phyloP scores from a whole-genome alignment of 441 rosid species.

The Brassica balearica region DNA sequence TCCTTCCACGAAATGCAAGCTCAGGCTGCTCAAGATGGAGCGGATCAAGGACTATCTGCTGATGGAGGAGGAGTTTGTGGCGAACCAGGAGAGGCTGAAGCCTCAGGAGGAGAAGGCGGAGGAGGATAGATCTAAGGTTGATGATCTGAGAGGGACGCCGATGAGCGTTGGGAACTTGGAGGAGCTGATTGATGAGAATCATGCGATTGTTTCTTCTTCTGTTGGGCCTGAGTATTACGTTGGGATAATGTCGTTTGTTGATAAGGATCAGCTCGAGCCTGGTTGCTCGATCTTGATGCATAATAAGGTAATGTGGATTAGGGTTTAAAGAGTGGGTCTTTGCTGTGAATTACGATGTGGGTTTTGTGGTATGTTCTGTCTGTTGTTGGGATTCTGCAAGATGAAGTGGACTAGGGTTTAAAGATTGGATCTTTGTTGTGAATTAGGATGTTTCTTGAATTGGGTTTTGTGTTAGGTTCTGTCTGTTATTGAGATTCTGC shows the following conservation, averaged over 20 bases:
- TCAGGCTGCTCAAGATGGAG: conserved; percentile 79
- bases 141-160: conserved; percentile 92
- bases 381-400: not conserved
- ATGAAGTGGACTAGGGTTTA: not conserved
- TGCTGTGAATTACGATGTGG: not conserved
- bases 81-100: conserved; percentile 85
- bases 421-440: not conserved
- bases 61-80: conserved; percentile 96
- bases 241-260: conserved; percentile 84
- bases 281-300: conserved; percentile 98
- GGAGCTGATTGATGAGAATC: conserved; percentile 96
- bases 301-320: not conserved
- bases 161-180: conserved; percentile 97
- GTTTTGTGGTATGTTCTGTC: not conserved
- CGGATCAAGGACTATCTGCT: conserved; percentile 86
- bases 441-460: not conserved
- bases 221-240: conserved; percentile 97
- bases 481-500: conserved; percentile 90
- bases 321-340: not conserved
- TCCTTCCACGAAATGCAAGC: conserved; percentile 85
- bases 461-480: conserved; percentile 19
- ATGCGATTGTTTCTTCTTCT: conserved; percentile 92
- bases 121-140: conserved; percentile 93
- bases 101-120: conserved; percentile 98
- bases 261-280: conserved; percentile 93